Base-by-base conservation (phyloP, 202 grass and related monocot genomes). In the Digitaria exilis region DNA sequence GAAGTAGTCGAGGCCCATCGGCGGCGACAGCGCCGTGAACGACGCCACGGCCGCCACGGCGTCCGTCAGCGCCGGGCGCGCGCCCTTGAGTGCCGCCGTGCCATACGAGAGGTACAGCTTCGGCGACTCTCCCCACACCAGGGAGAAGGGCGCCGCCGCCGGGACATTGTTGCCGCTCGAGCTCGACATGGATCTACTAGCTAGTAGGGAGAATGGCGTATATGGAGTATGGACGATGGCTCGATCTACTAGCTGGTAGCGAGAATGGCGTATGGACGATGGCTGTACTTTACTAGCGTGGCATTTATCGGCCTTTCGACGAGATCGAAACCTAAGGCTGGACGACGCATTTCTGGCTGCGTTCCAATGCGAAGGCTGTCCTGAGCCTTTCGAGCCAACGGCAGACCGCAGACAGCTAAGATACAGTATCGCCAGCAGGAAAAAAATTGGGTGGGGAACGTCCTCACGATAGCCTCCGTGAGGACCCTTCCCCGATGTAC, bases 1-100 rank as follows among this genome's bases (percentile, higher is more conserved):
- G 41, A 87, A 87, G 70, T 81, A 87, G 41, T 76, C 78, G 0
- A 87, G 70, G 7, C 67, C 76, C 44, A 80, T 6, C 0, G 48
- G 39, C 39, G 78, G 77, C 7, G 50, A 79, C 59, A 87, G 28
- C 69, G 4, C 6, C 30, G 75, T 29, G 84, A 87, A 87, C 6
- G 70, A 81, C n/a, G 16, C 39, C 77, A 7, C 2, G 6, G 50
- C 60, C 15, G 2, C 37, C 49, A 81, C 61, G 15, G 69, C 61
- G 84, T 29, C 41, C 22, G 16, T 48, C 65, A 16, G 37, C 6
- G 37, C 24, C 5, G 39, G 26, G 16, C 9, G 66, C 19, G 19
- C 0, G 3, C 71, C 49, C 43, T 49, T 21, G 0, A 29, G 1
- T 2, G 70, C 34, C 11, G 6, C 60, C 4, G n/a, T 2, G 50